Conservation (phyloP, 495 filamentous ascomycete species). For the Sabuloglossum arenarium region DNA sequence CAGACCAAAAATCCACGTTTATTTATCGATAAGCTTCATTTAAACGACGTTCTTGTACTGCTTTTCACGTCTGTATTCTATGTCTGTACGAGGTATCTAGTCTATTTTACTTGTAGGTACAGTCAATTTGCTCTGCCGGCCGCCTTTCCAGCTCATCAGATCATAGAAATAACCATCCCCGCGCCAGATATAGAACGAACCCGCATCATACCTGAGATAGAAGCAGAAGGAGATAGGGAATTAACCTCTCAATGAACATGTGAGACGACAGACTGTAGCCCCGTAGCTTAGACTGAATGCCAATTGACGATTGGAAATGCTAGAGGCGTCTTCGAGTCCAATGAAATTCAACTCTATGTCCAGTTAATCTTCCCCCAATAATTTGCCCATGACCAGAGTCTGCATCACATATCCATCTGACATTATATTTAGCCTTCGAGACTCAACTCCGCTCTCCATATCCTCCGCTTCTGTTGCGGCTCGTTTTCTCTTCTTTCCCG, state of each 20-base stretch:
- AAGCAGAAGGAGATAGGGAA: not conserved
- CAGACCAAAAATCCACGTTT: not conserved
- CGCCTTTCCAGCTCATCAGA: no score
- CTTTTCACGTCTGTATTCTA: no score
- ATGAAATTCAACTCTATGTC: not conserved
- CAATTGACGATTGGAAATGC: not conserved
- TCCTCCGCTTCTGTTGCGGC: constrained; percentile 16
- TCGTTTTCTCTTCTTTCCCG: constrained; percentile 26
- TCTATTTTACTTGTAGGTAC: no score
- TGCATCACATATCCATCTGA: constrained; percentile 82
- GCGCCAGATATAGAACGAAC: no score
- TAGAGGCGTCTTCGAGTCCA: not conserved
- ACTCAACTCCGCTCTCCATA: not conserved
- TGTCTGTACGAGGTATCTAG: no score
- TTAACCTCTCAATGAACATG: not conserved
- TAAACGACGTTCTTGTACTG: no score
- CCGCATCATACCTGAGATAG: no score
- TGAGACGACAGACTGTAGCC: not conserved
- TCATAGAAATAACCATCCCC: no score
- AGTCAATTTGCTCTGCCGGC: no score
- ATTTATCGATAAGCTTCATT: not conserved
- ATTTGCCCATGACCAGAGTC: constrained; percentile 68
- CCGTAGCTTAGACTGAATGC: not conserved
- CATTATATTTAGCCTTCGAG: constrained; percentile 32
- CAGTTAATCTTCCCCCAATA: constrained; percentile 33